Evolutionary conservation across 2,329 filamentous ascomycete genomes (phyloP).

Genomic region (Zalaria obscura): DNA sequence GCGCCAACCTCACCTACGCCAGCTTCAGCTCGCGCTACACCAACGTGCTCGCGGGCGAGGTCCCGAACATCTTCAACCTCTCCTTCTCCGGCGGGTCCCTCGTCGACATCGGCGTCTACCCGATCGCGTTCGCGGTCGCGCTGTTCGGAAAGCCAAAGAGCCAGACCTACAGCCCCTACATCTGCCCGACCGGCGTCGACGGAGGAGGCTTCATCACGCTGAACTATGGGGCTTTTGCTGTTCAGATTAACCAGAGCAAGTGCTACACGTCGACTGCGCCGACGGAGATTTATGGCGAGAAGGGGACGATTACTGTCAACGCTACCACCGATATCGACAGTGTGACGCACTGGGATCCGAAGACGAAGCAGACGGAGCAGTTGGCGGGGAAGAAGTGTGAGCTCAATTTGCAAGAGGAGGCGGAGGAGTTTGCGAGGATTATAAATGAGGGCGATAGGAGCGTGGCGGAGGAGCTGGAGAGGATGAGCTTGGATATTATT

Average conservation of each 20-base stretch:
- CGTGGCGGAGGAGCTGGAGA: conserved; percentile 24
- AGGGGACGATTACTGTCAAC: conserved; percentile 29
- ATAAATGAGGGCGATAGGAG: conserved; percentile 24
- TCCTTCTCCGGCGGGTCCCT: conserved; percentile 32
- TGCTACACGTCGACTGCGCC: conserved; percentile 29
- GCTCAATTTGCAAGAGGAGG: conserved; percentile 34
- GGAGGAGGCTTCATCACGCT: conserved; percentile 30
- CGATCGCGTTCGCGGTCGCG: conserved; percentile 30
- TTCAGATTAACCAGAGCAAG: conserved; percentile 29
- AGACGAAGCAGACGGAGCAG: conserved; percentile 26
- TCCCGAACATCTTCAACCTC: conserved; percentile 34
- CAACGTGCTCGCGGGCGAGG: conserved; percentile 30
- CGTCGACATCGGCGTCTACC: conserved; percentile 36
- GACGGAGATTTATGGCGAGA: conserved; percentile 33
- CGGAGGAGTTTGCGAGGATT: conserved; percentile 29
- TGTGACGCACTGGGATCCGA: conserved; percentile 27
- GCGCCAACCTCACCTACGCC: conserved; percentile 29
- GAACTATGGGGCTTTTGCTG: conserved; percentile 28
- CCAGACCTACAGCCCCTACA: conserved; percentile 27
- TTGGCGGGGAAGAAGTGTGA: conserved; percentile 24
- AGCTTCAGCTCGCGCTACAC: conserved; percentile 32
- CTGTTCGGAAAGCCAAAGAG: conserved; percentile 30
- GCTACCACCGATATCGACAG: conserved; percentile 30
- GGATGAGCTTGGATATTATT: conserved; percentile 26
- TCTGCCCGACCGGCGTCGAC: conserved; percentile 30